Conservation (phyloP, 2,329 filamentous ascomycete genomes). For the Fusarium succisae region DNA sequence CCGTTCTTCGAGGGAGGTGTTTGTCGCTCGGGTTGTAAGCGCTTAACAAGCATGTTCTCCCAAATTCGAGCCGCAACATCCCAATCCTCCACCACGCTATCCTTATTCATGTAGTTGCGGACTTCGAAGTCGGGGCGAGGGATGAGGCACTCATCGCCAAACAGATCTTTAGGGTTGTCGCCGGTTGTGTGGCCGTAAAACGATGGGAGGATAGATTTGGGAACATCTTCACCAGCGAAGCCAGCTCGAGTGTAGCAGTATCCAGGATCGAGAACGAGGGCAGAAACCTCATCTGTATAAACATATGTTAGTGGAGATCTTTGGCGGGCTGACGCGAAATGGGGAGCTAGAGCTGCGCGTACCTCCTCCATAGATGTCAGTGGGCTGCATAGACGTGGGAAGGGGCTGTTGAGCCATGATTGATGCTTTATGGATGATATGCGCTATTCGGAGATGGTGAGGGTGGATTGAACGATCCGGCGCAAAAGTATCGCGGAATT, state of each 20-base stretch:
- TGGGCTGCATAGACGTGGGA: conserved; percentile 65
- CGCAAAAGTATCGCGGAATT: conserved; percentile 38
- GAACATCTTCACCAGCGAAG: conserved; percentile 96
- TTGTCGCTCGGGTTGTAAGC: conserved; percentile 80
- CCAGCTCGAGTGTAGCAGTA: conserved; percentile 92
- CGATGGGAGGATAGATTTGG: conserved; percentile 91
- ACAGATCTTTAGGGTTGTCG: conserved; percentile 67
- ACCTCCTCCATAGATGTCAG: conserved; percentile 73
- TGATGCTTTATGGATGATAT: conserved; percentile 5
- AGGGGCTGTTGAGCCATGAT: conserved; percentile 67
- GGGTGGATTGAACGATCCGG: conserved; percentile 42
- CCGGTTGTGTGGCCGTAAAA: conserved; percentile 76
- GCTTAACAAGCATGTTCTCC: conserved; percentile 91
- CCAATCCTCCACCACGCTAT: conserved; percentile 96
- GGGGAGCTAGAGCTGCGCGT: conserved; percentile 38
- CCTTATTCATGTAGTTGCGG: conserved; percentile 88
- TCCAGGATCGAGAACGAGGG: conserved; percentile 94
- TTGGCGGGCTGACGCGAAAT: conserved; percentile 26
- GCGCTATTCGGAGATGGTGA: conserved; percentile 17
- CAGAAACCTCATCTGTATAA: conserved; percentile 88
- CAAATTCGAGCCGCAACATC: conserved; percentile 88
- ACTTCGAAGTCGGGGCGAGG: conserved; percentile 82
- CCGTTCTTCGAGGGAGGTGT: conserved; percentile 79
- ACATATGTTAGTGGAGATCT: conserved; percentile 30
- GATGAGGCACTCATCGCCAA: conserved; percentile 90